Percentiles rank a stretch among this genome's conserved stretches.
These are phyloP conservation scores for Ustilago esculenta DNA, from an alignment of 1,284 basidiomycete genomes.

Conservation along the genomic window DNA sequence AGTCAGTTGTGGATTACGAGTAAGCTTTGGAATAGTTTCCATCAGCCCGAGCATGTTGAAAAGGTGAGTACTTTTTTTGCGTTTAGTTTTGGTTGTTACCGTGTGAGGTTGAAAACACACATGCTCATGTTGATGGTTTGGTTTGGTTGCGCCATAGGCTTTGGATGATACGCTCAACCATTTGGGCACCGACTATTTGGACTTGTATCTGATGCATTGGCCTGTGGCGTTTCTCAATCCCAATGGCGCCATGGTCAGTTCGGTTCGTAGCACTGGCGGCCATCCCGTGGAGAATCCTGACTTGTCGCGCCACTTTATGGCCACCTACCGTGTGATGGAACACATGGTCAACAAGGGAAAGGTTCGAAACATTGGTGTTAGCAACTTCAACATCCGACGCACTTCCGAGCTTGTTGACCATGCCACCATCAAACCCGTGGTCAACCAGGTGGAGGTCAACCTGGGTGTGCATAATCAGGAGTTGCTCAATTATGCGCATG, in stretches of 20 bases:
- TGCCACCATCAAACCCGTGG: constrained; percentile 50
- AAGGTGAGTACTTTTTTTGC: constrained; percentile 41
- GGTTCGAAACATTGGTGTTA: constrained; percentile 73
- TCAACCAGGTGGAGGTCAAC: constrained; percentile 65
- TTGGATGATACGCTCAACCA: constrained; percentile 77
- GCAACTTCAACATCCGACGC: constrained; percentile 63
- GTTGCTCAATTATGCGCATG: constrained; percentile 75
- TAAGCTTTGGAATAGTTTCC: constrained; percentile 81
- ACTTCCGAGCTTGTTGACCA: constrained; percentile 46
- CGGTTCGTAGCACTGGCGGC: constrained; percentile 52
- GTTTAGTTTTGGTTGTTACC: no score
- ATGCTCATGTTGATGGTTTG: no score
- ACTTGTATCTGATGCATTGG: constrained; percentile 86
- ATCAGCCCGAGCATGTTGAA: constrained; percentile 69
- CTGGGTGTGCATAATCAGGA: constrained; percentile 76
- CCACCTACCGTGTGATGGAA: constrained; percentile 60
- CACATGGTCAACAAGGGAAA: constrained; percentile 64
- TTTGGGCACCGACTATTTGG: constrained; percentile 79
- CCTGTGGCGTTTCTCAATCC: constrained; percentile 60
- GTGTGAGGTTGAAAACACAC: no score
- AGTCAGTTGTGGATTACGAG: constrained; percentile 84
- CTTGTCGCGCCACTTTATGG: constrained; percentile 53
- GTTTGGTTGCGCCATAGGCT: constrained; percentile 66
- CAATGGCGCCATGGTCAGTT: constrained; percentile 50
- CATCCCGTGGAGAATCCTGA: constrained; percentile 78